Base-by-base conservation (phyloP, 202 grass and related monocot species). In the Setaria viridis region DNA sequence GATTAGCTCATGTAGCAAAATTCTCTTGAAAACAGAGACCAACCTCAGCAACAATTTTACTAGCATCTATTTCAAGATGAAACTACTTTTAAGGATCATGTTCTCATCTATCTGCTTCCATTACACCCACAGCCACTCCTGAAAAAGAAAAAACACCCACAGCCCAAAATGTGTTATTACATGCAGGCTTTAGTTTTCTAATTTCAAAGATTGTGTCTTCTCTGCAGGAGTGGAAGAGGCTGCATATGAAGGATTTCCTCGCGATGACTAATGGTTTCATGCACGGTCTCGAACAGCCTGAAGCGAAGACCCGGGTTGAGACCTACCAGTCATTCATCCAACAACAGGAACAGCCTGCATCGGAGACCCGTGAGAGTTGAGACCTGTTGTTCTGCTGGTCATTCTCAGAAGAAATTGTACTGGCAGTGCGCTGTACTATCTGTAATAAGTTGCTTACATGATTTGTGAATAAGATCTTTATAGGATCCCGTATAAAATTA, bases 171-270 rank as follows among this genome's bases (percentile, higher is more conserved):
- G 11, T 10, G 1, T 7, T 70, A 42, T 62, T 33, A 47, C 16
- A 71, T 78, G n/a, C 46, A 58, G 21, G 7, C 9, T 41, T 72
- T 11, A 72, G 19, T 58, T 12, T 78, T 48, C 47, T 66, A 56
- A 71, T 48, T 72, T n/a, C 56, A 65, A 82, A 46, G 17, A 42
- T 53, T 32, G 15, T 77, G 4, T 87, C 25, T 67, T 76, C 1
- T 59, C 16, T 74, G 8, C 62, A 97, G 94, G 90, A 96, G 35
- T 99, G 97, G 97, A 91, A 93, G 72, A 85, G 46, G 16, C 59
- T 91, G 75, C 90, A 93, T 56, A 96, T 87, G 85, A 87, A 93
- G 21, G 92, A 88, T 82, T 96, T 96, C 82, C 73, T 99, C 9
- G 53, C 62, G 4, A 99, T 96, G 90, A 96, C 97, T 0, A 56